phyloP scores from a whole-genome alignment of 768 basidiomycete species.

The Calocybe gangraenosa region DNA sequence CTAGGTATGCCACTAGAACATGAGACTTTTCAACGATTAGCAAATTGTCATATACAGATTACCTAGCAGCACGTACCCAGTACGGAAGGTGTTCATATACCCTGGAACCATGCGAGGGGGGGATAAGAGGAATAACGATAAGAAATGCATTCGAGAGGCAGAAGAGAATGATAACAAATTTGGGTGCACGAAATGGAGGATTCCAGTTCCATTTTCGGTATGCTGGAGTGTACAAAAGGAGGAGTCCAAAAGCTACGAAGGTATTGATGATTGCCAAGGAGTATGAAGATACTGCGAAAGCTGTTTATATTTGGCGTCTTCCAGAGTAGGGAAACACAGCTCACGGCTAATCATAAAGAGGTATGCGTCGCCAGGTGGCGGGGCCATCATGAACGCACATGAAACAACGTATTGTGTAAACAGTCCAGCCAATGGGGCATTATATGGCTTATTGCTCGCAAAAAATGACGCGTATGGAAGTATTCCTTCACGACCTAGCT shows the following conservation, averaged over 20 bases:
- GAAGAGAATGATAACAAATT: constrained; percentile 45
- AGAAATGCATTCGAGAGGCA: constrained; percentile 65
- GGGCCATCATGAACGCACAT: constrained; percentile 44
- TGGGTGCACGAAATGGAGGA: constrained; percentile 62
- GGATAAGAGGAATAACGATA: constrained; percentile 56
- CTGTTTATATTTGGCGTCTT: neutral
- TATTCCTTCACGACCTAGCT: constrained; percentile 68
- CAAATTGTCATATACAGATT: too few species aligned
- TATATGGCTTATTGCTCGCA: constrained; percentile 67
- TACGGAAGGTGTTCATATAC: constrained; percentile 62
- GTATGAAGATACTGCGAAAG: constrained; percentile 49
- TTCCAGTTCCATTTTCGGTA: constrained; percentile 49
- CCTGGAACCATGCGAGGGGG: constrained; percentile 46
- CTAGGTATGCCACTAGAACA: constrained; percentile 37
- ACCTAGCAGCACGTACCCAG: constrained; percentile 52
- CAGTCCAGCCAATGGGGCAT: constrained; percentile 60
- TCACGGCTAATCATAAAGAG: constrained; percentile 63
- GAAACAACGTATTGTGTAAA: constrained; percentile 61
- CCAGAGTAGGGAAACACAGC: constrained; percentile 17
- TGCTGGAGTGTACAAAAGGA: constrained; percentile 50
- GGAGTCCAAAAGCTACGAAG: constrained; percentile 55
- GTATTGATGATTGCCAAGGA: constrained; percentile 55
- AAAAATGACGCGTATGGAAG: constrained; percentile 65
- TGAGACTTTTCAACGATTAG: constrained; percentile 51
- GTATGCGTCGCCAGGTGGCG: constrained; percentile 74